Percentiles rank a stretch among this genome's conserved stretches.
phyloP scores from a whole-genome alignment of 2,329 filamentous ascomycete species.

The Sporothrix globosa region DNA sequence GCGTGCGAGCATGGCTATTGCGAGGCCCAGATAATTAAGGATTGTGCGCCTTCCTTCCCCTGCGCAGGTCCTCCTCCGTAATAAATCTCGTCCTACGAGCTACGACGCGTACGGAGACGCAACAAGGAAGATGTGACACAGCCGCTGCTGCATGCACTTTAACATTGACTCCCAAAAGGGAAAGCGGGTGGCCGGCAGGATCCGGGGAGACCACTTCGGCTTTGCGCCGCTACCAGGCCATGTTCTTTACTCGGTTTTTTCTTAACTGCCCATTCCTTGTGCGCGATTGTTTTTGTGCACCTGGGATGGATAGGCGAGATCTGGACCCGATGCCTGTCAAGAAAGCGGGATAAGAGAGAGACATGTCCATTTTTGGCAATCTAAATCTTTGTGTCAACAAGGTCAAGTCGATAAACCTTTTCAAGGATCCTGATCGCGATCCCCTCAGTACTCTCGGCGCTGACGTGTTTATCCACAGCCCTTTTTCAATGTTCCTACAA shows the following conservation, averaged over 20 bases:
- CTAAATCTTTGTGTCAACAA: conserved; percentile 1
- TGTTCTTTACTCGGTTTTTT: neutral
- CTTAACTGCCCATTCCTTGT: neutral
- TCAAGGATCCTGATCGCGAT: neutral
- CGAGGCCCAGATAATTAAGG: neutral
- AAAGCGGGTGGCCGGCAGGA: neutral
- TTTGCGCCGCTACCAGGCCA: neutral
- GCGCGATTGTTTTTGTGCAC: neutral
- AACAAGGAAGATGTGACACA: neutral
- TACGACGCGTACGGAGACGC: neutral
- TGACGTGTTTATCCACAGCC: neutral
- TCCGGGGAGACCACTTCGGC: too few relatives aligned
- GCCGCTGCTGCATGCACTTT: conserved; percentile 7
- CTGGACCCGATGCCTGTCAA: neutral
- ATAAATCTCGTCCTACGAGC: neutral
- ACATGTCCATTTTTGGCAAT: neutral
- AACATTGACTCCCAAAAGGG: neutral
- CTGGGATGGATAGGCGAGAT: neutral
- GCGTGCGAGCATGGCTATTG: neutral
- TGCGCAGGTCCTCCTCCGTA: neutral
- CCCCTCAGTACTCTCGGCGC: neutral
- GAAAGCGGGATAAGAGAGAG: neutral
- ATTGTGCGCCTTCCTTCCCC: neutral
- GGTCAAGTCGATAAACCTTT: neutral
- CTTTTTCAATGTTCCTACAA: too few relatives aligned